Percentiles rank a stretch among this genome's conserved stretches.
phyloP scores from a whole-genome alignment of 2,329 filamentous ascomycete species.

The Pseudogymnoascus sp. region DNA sequence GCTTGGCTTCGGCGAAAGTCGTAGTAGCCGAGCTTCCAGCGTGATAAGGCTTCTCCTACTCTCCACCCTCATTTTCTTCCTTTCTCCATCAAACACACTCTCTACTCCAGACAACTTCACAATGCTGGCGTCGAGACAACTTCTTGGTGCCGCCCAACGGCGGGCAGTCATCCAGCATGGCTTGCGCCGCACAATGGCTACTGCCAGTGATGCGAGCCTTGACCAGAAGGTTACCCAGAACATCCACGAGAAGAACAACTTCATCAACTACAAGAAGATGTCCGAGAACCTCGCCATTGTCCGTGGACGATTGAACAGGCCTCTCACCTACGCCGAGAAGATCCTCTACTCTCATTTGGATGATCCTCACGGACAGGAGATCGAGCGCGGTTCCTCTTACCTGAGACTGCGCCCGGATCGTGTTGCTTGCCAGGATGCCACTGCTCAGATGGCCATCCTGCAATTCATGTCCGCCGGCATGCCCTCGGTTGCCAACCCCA shows the following conservation, averaged over 20 bases:
- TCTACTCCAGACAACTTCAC: slow-evolving; percentile 29
- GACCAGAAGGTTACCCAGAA: slow-evolving; percentile 97
- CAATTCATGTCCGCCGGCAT: slow-evolving; percentile 99
- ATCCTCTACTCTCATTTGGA: slow-evolving; percentile 98
- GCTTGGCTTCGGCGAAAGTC: slow-evolving; percentile 9
- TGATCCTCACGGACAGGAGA: slow-evolving; percentile 91
- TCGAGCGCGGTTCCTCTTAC: slow-evolving; percentile 91
- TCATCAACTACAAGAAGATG: slow-evolving; percentile 99
- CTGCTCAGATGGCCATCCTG: slow-evolving; percentile 97
- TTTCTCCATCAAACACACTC: slow-evolving; percentile 15
- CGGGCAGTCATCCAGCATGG: slow-evolving; percentile 53
- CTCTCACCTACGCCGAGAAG: slow-evolving; percentile 95
- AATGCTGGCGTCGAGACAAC: slow-evolving; percentile 66
- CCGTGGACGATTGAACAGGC: slow-evolving; percentile 79
- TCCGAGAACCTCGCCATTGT: slow-evolving; percentile 93
- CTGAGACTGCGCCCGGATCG: slow-evolving; percentile 94
- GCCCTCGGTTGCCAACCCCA: slow-evolving; percentile 87
- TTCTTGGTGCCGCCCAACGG: slow-evolving; percentile 58
- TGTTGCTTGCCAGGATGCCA: slow-evolving; percentile 98
- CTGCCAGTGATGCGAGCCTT: slow-evolving; percentile 75
- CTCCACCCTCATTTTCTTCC: slow-evolving; percentile 8
- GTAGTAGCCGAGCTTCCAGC: slow-evolving; percentile 10
- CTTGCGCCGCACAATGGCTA: slow-evolving; percentile 67
- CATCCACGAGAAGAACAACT: slow-evolving; percentile 92
- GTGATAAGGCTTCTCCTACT: slow-evolving; percentile 10